Evolutionary conservation across 345 rosid species (phyloP), one percentile per base, ranked within the genome.

Genomic region (Durio zibethinus): DNA sequence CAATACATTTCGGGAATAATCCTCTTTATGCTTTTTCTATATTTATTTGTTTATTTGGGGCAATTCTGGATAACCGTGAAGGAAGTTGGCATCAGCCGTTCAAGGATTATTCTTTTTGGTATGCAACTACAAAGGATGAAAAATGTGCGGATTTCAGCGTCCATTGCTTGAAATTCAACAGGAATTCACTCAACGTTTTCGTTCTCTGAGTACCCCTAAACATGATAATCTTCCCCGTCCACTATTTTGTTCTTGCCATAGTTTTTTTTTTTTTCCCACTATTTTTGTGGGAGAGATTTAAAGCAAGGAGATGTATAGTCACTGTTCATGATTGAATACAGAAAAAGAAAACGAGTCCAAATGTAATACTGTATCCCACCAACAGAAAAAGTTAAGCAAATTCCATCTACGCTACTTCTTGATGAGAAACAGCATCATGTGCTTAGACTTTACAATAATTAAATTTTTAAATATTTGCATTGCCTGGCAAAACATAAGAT

Each of bases 41-140:
- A 20, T 72, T 18, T 72, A 54, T 70, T 73, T 54, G 64, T 11
- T 35, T 21, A 54, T 53, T 73, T 73, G 11, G 20, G 48, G n/a
- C n/a, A 21, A 54, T 33, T 54, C 65, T 54, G 47, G 56, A 73
- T 5, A 29, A 70, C 56, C 21, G 40, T 71, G 74, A n/a, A n/a
- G n/a, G 42, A 45, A 15, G 11, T 68, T 45, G 73, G 43, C 25
- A 15, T 29, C 43, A 48, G 14, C 20, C 56, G 25, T 43, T 43
- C 35, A 68, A 45, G 40, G 57, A 69, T 69, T 69, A 69, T 69
- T 69, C 56, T 25, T 69, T 50, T n/a, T n/a, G 25, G 25, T 40
- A n/a, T n/a, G 70, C 53, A 29, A 48, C 12, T 18, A 4, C 10
- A 48, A 70, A 35, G 7, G 38, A 29, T 29, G 57, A 70, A 29